Percentiles rank a stretch among this genome's conserved stretches.
Evolutionary conservation across 352 stramenopile species (phyloP).

Genomic region (Peronosclerospora sorghi): DNA sequence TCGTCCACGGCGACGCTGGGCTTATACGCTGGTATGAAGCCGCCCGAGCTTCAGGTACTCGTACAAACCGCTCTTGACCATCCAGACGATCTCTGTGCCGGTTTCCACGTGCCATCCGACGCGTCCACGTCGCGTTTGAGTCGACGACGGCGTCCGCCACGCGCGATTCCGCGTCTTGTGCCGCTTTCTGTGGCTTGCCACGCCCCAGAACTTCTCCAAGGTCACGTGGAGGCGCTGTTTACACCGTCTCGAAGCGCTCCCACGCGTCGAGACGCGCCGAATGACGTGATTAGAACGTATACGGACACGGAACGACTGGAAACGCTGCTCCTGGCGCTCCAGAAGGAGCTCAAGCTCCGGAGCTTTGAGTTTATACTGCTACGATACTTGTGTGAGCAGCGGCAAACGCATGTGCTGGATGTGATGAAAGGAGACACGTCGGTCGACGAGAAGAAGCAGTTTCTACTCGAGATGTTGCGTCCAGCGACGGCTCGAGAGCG

Average conservation of each 20-base stretch:
- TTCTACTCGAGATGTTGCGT: slow-evolving; percentile 14
- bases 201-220: slow-evolving; percentile 31
- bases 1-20: slow-evolving; percentile 28
- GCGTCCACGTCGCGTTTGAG: neutral
- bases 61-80: slow-evolving; percentile 24
- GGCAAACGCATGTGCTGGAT: slow-evolving; percentile 20
- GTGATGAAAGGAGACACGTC: slow-evolving; percentile 20
- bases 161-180: slow-evolving; percentile 22
- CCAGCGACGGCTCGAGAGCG: neutral
- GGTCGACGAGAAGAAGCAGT: slow-evolving; percentile 38
- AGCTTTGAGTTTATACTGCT: slow-evolving; percentile 39
- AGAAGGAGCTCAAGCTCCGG: slow-evolving; percentile 28
- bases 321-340: slow-evolving; percentile 26
- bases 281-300: neutral
- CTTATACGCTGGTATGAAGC: slow-evolving; percentile 42
- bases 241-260: neutral
- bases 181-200: slow-evolving; percentile 50
- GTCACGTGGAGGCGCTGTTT: slow-evolving; percentile 18
- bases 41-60: slow-evolving; percentile 33
- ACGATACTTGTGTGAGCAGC: slow-evolving; percentile 32
- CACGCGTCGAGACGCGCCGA: neutral
- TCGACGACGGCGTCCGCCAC: slow-evolving; percentile 3
- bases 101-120: slow-evolving; percentile 25
- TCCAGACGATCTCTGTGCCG: slow-evolving; percentile 10
- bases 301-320: slow-evolving; percentile 11